Conservation (phyloP, 2,329 filamentous ascomycete species). For the Cladorrhinum sp. region DNA sequence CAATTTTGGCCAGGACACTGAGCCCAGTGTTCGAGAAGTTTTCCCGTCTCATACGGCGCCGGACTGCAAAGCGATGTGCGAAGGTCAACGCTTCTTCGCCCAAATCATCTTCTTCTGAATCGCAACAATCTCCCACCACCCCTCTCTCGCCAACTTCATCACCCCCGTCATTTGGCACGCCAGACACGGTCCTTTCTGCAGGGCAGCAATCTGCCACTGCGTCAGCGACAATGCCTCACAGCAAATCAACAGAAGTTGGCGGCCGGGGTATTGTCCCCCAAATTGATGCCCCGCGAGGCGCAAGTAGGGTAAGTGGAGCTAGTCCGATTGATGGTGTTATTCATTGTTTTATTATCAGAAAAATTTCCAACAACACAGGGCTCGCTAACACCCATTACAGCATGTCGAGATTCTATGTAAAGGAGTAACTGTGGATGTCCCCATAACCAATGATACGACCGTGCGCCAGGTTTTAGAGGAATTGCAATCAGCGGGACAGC, state of each 20-base stretch:
- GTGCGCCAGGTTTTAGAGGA: constrained; percentile 65
- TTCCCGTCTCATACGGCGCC: constrained; percentile 42
- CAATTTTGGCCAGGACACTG: constrained; percentile 30
- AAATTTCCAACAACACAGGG: constrained; percentile 3
- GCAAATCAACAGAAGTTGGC: background rate
- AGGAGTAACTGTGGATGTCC: constrained; percentile 66
- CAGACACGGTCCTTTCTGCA: constrained; percentile 10
- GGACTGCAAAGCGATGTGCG: constrained; percentile 15
- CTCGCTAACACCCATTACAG: constrained; percentile 35
- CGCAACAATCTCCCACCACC: constrained; percentile 9
- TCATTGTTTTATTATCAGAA: no score
- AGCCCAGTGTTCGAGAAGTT: constrained; percentile 49
- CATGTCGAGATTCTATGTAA: constrained; percentile 71
- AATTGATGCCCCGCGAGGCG: constrained; percentile 75
- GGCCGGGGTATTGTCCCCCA: constrained; percentile 37
- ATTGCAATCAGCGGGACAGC: constrained; percentile 35
- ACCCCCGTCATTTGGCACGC: constrained; percentile 32
- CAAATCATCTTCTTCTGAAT: constrained; percentile 3
- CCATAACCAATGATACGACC: constrained; percentile 71
- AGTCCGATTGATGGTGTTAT: background rate
- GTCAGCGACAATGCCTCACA: background rate
- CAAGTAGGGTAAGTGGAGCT: constrained; percentile 64
- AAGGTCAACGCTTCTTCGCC: constrained; percentile 33
- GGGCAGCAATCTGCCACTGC: background rate
- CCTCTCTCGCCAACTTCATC: constrained; percentile 27